phyloP scores from a whole-genome alignment of 306 rosid genomes.

The Oxytropis ochrocephala region DNA sequence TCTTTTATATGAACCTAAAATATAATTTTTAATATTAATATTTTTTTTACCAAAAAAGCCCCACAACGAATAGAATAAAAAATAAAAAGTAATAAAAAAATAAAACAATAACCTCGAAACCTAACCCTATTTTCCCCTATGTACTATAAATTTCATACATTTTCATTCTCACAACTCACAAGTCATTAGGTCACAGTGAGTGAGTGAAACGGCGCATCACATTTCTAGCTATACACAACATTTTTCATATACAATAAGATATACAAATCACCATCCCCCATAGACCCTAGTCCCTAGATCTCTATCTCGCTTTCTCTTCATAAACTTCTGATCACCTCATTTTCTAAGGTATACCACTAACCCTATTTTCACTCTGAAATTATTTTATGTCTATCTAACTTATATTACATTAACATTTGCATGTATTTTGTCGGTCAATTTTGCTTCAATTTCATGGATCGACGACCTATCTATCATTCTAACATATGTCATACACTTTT shows the following conservation, averaged over 20 bases:
- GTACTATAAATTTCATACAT: no score
- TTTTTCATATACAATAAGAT: slow-evolving; percentile 6
- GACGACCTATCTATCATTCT: neutral
- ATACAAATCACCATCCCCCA: neutral
- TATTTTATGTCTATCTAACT: neutral
- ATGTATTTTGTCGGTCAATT: slow-evolving; percentile 24
- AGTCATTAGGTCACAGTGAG: neutral
- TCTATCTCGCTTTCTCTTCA: slow-evolving; percentile 11
- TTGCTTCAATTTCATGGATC: slow-evolving; percentile 4
- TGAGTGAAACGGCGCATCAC: slow-evolving; percentile 12
- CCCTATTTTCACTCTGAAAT: slow-evolving; percentile 24
- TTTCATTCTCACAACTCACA: no score
- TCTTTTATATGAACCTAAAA: no score
- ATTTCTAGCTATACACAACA: neutral
- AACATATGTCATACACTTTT: slow-evolving; percentile 9
- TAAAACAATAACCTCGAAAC: no score
- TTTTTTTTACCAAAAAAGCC: no score
- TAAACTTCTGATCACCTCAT: neutral
- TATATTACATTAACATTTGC: slow-evolving; percentile 35
- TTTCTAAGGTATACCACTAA: slow-evolving; percentile 34
- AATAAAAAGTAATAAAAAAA: no score
- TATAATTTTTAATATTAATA: no score
- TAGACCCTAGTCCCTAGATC: neutral
- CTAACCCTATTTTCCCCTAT: no score
- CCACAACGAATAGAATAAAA: no score